phyloP scores from a whole-genome alignment of 1,139 yeast genomes.

The Debaryomyces nepalensis region DNA sequence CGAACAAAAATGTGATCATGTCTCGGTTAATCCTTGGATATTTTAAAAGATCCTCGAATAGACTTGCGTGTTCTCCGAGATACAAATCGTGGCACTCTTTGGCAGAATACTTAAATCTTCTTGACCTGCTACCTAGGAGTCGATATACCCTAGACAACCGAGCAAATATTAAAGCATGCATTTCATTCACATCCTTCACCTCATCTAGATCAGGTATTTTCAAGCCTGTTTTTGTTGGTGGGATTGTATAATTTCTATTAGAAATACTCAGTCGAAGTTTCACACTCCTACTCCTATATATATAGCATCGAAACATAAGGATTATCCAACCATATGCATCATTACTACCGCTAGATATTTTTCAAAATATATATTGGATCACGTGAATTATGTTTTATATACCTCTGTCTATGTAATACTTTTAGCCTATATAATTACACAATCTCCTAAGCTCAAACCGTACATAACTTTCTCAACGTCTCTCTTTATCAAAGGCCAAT shows the following conservation, averaged over 20 bases:
- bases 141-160: conserved; percentile 23
- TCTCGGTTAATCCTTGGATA: conserved; percentile 25
- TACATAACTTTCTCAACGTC: conserved; percentile 96
- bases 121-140: conserved; percentile 18
- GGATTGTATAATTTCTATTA: conserved; percentile 1
- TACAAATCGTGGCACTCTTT: conserved; percentile 24
- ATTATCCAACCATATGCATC: not conserved
- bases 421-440: conserved; percentile 34
- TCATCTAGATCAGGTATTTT: conserved; percentile 3
- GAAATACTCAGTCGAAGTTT: too few relatives aligned
- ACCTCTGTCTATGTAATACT: not conserved
- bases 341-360: not conserved
- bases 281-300: not conserved
- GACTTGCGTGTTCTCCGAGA: conserved; percentile 11
- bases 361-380: not conserved
- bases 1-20: conserved; percentile 22
- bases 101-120: conserved; percentile 21
- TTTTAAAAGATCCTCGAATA: conserved; percentile 28
- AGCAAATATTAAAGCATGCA: conserved; percentile 15
- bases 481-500: conserved; percentile 75
- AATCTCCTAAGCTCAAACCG: conserved; percentile 77
- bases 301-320: conserved; percentile 11
- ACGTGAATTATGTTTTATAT: not conserved
- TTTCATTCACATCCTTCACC: conserved; percentile 9
- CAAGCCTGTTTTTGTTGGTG: not conserved